Evolutionary conservation across 345 rosid species (phyloP).

Genomic region (Hypericum perforatum): DNA sequence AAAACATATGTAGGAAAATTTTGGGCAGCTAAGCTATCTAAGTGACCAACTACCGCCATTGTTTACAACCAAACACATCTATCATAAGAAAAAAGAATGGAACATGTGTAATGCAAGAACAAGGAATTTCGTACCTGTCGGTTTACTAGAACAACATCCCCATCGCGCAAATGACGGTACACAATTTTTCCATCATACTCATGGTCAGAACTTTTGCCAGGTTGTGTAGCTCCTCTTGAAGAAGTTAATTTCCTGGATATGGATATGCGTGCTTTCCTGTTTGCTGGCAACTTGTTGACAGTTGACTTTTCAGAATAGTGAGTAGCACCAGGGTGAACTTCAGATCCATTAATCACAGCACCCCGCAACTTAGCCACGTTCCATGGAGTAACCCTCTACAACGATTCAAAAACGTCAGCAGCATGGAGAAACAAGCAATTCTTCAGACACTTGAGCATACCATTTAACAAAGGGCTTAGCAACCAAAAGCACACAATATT

Average conservation of each 20-base stretch:
- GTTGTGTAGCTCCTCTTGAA: conserved; percentile 59
- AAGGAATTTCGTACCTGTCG: conserved; percentile 53
- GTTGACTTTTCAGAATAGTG: conserved; percentile 67
- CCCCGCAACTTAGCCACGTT: conserved; percentile 59
- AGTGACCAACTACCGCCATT: no score
- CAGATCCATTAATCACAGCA: conserved; percentile 79
- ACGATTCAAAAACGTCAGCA: conserved; percentile 8
- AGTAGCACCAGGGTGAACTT: conserved; percentile 84
- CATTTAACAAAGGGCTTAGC: no score
- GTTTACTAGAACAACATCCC: conserved; percentile 89
- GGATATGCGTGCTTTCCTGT: conserved; percentile 45
- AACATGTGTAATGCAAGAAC: conserved; percentile 31
- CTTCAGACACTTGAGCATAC: no score
- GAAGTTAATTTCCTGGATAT: conserved; percentile 70
- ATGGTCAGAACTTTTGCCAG: conserved; percentile 48
- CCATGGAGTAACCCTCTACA: conserved; percentile 91
- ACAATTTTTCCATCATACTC: conserved; percentile 76
- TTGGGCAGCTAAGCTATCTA: no score
- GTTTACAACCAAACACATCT: no score
- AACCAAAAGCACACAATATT: no score
- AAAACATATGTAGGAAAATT: no score
- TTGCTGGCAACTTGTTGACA: conserved; percentile 38
- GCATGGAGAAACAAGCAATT: neutral
- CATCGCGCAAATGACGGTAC: conserved; percentile 82
- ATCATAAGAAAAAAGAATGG: neutral